Base-by-base conservation (phyloP, 305 asterid genomes). In the Fraxinus xanthoxyloides region DNA sequence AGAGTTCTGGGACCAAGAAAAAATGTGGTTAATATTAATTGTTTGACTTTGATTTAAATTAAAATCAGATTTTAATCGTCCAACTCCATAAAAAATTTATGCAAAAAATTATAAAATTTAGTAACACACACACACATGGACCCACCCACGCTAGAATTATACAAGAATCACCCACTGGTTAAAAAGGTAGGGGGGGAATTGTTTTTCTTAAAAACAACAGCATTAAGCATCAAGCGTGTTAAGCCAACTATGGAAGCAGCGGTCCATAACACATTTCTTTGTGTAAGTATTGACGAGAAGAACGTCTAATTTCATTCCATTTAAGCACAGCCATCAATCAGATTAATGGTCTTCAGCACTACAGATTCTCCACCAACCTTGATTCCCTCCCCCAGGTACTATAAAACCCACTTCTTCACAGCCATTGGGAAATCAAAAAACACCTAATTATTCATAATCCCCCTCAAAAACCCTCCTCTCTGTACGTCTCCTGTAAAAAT, bases 191-290 rank as follows among this genome's bases (percentile, higher is more conserved):
- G 31, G 31, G 31, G 31, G 31, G 2, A 1, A 28, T 28, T 28
- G 2, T 28, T 28, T 3, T 31, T 31, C 1, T 31, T 31, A 9
- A 40, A 40, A 40, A 0, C 46, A 10, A 9, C 15, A 21, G 34
- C 34, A 31, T 31, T 31, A 31, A 31, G 34, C 34, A 31, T 31
- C 34, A 31, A 31, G 34, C 34, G 34, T 70, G 80, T 73, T 26
- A 31, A 76, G 85, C 82, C 87, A 72, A 82, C 84, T 79, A 77
- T 35, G 72, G 65, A 86, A 84, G 86, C 81, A 85, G 82, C 81
- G 89, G 92, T 87, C 81, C 82, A 82, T 43, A 82, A 77, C 38
- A n/a, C 82, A 82, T 84, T 90, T 88, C 89, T 81, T 73, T 77
- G 79, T 78, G 48, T n/a, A 21, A 73, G 76, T 63, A 76, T 80